Evolutionary conservation across 176 grass and related monocot species (phyloP), one percentile per base, ranked within the genome.

Genomic region (Raddia guianensis): DNA sequence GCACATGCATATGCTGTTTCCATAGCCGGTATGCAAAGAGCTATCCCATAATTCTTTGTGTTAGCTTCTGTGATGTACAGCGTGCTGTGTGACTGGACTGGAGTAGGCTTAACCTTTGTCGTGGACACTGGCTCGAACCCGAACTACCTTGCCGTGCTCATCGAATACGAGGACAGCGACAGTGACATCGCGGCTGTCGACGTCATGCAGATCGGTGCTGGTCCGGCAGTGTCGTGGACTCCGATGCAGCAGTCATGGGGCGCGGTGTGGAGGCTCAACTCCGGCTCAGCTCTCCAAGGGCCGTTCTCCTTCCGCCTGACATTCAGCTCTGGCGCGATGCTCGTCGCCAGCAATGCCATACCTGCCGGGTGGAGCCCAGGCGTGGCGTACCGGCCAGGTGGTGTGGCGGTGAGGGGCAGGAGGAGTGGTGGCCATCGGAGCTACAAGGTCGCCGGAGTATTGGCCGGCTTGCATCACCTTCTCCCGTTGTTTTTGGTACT

Each of bases 61-160:
- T 56, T 68, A 53, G 20, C 13, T 33, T 78, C 57, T 83, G 27
- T 70, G 66, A 0, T 13, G 3, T 60, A 4, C 57, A 93, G 91
- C 7, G 88, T 94, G 50, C 75, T 71, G 59, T 94, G 91, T 67
- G 70, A 77, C 8, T 94, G 90, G 51, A 88, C 63, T 45, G 94
- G 94, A 70, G 83, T 85, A 9, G 75, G 87, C 49, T 68, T 97
- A 20, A 86, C 89, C 11, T 97, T 97, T 74, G 70, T 79, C 10
- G 91, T 97, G n/a, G 91, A 97, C 70, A 42, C 87, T 0, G 89
- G 94, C 44, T 97, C 94, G 0, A 97, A 94, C 81, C 91, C 91
- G 0, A 83, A 90, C 84, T 97, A 97, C 85, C 76, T 97, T 3
- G 94, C 91, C 2, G 87, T 97, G 33, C 79, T 93, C 2, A 82